Base-by-base conservation (phyloP, 495 filamentous ascomycete genomes). In the Aspergillus bridgeri region DNA sequence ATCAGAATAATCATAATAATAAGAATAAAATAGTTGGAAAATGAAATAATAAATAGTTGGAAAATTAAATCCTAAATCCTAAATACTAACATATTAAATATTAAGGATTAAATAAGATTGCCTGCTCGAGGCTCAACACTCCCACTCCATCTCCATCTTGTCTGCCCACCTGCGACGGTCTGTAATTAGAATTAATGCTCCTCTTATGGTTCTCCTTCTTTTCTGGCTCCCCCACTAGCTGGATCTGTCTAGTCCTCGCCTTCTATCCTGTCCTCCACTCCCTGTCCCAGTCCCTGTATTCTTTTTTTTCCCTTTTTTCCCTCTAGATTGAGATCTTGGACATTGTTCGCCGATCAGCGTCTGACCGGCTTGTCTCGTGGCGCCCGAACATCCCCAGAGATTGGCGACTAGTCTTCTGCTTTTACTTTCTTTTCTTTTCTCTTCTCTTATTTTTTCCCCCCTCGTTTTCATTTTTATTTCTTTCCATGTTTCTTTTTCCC, bases 281-380 rank as follows among this genome's bases (percentile, higher is more conserved):
- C 11, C 13, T 1, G 8, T 38, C 33, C 33, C 33, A 9, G 13
- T 38, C 33, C 33, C n/a, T 43, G 11, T 51, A 42, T 33, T 23
- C 33, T 50, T 53, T 57, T 48, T 54, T 57, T 51, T 50, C 17
- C 6, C 45, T 9, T 51, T 45, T 9, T 29, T 9, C 27, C 27
- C 27, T 29, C 27, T 29, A 29, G 27, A 29, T 52, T 43, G 13
- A 54, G 17, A 17, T 59, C 42, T 25, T 43, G 18, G 48, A 17
- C 43, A 13, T 25, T 44, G 21, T 43, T 8, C 27, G 51, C 29
- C 53, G 57, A 59, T 59, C 57, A 64, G 51, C 47, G 50, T 60
- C 56, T 65, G 59, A 65, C 62, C 54, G 53, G 62, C 51, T 57
- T 38, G 62, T 60, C 53, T 54, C 60, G 47, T 58, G 54, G 55